phyloP scores from a whole-genome alignment of 1,139 yeast species.

The Kodamaea fungicola region DNA sequence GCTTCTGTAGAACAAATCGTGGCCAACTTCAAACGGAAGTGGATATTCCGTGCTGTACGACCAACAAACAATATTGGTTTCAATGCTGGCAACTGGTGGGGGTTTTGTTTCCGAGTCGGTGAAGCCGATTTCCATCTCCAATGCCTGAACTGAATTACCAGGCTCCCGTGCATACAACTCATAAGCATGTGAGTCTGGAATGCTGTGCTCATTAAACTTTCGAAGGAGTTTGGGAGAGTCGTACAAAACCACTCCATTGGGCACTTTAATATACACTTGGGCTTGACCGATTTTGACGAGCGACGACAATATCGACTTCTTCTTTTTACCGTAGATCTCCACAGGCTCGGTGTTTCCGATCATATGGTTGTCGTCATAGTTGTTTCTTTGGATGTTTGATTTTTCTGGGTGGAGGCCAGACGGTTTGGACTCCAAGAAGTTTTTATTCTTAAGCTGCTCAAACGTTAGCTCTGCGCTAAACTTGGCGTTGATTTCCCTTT shows the following conservation, averaged over 20 bases:
- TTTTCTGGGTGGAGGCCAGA: background rate
- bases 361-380: constrained; percentile 15
- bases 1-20: constrained; percentile 41
- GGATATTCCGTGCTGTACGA: constrained; percentile 43
- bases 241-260: constrained; percentile 34
- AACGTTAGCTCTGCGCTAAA: constrained; percentile 25
- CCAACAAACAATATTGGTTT: constrained; percentile 40
- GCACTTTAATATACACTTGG: constrained; percentile 32
- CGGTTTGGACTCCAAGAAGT: constrained; percentile 15
- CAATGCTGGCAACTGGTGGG: constrained; percentile 32
- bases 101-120: constrained; percentile 23
- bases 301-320: constrained; percentile 36
- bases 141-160: constrained; percentile 19
- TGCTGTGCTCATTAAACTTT: constrained; percentile 27
- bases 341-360: constrained; percentile 22
- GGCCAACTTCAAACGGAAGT: constrained; percentile 36
- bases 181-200: constrained; percentile 30
- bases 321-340: constrained; percentile 35
- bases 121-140: constrained; percentile 28
- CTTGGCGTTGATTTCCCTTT: constrained; percentile 34
- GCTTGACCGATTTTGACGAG: constrained; percentile 34
- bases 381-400: constrained; percentile 8
- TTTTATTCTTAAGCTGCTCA: constrained; percentile 34
- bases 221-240: constrained; percentile 37
- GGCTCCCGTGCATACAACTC: constrained; percentile 29